Percentiles rank a stretch among this genome's conserved stretches.
phyloP scores from a whole-genome alignment of 1,139 yeast species.

The Taiozyma sp. region DNA sequence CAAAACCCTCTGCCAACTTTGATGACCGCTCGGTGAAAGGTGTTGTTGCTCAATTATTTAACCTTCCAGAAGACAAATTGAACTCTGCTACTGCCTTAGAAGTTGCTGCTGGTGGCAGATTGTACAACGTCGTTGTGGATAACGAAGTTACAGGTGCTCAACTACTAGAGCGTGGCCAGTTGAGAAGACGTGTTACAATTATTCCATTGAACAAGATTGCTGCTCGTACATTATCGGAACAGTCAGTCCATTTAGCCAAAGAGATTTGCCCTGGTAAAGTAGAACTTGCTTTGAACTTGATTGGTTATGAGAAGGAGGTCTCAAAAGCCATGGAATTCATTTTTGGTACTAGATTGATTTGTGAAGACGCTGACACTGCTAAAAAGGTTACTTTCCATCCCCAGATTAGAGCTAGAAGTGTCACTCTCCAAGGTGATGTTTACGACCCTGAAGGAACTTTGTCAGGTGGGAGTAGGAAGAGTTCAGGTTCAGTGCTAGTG shows the following conservation, averaged over 20 bases:
- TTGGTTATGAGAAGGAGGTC: conserved; percentile 70
- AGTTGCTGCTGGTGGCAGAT: conserved; percentile 89
- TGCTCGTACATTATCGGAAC: conserved; percentile 44
- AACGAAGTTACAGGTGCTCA: conserved; percentile 80
- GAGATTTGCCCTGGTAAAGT: conserved; percentile 75
- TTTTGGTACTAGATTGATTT: conserved; percentile 83
- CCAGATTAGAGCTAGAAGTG: conserved; percentile 74
- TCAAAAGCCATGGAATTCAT: conserved; percentile 85
- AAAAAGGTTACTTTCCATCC: conserved; percentile 85
- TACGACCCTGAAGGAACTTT: conserved; percentile 96
- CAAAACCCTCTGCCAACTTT: conserved; percentile 60
- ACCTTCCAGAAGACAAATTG: conserved; percentile 50
- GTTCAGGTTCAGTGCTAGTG: conserved; percentile 52
- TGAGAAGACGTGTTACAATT: conserved; percentile 82
- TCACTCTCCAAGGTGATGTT: conserved; percentile 88
- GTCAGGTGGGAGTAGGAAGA: conserved; percentile 87
- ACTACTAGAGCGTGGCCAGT: conserved; percentile 70
- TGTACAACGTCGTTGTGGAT: conserved; percentile 90
- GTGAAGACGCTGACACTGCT: conserved; percentile 86
- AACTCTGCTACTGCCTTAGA: conserved; percentile 82
- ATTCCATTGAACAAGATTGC: conserved; percentile 87
- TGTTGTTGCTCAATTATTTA: conserved; percentile 81
- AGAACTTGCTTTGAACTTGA: conserved; percentile 76
- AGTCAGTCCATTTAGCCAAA: conserved; percentile 56
- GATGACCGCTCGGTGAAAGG: conserved; percentile 70